Evolutionary conservation across 2,329 filamentous ascomycete genomes (phyloP), one percentile per base, ranked within the genome.

Genomic region (Ustulina deusta): DNA sequence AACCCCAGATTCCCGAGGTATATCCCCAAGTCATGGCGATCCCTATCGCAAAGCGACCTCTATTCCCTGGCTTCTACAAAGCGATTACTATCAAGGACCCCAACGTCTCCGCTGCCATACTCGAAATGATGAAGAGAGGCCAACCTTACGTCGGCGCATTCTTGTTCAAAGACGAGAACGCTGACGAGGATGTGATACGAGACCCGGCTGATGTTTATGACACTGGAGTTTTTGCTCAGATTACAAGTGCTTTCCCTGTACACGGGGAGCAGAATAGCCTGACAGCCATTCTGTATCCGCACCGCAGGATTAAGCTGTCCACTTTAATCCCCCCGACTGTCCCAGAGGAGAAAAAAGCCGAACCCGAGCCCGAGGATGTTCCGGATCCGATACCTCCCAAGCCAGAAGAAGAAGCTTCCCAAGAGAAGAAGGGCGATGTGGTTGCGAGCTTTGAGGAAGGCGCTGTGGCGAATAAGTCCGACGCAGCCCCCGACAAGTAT

Each of bases 31-130:
- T 99, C 63, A 93, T 99, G 87, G 95, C 95, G 1, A 97, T 99
- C 63, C 96, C 96, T 7, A 97, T 99, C 75, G 92, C 93, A 32
- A 94, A 97, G 79, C 88, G 96, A 61, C 96, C 96, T 11, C 84
- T 99, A 13, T 99, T 98, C 81, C 96, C 96, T 0, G 96, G 96
- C 1, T 99, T 98, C 81, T 99, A 99, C 84, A 99, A 99, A 82
- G 95, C 96, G 10, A 96, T 99, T 73, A 99, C 95, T 3, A 97
- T 99, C 73, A 91, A 93, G 78, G 94, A 99, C 76, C 93, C 92
- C 20, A 92, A 96, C 74, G 96, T 99, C 40, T 92, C 94, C 15
- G 90, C 90, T 44, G 96, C 96, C 25, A 97, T 99, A 72, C 92
- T 94, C 66, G 97, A 99, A 78, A 96, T 97, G 86, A 93, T 98